These are phyloP conservation scores for Hansenula lynferdii DNA, from an alignment of 1,139 yeast genomes.

Conservation along the genomic window DNA sequence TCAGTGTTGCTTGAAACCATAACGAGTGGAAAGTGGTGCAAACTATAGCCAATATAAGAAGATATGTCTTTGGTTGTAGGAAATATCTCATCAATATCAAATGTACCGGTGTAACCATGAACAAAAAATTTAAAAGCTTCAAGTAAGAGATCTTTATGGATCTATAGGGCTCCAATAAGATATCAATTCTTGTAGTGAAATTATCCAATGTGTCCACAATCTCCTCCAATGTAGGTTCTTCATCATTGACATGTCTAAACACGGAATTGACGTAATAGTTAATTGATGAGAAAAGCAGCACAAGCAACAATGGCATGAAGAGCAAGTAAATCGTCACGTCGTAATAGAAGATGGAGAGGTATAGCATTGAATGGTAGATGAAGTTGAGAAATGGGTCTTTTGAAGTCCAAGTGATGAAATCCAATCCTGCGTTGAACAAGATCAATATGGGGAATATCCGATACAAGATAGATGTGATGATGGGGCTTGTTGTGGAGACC, in stretches of 20 bases:
- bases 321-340: constrained; percentile 2
- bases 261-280: constrained; percentile 18
- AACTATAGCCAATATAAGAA: constrained; percentile 36
- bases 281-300: constrained; percentile 8
- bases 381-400: constrained; percentile 13
- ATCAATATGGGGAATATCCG: constrained; percentile 43
- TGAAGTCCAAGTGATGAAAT: constrained; percentile 16
- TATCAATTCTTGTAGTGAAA: constrained; percentile 40
- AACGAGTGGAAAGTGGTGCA: constrained; percentile 48
- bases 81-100: constrained; percentile 32
- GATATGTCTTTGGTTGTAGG: constrained; percentile 32
- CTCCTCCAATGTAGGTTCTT: constrained; percentile 50
- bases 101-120: constrained; percentile 46
- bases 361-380: constrained; percentile 9
- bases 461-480: constrained; percentile 40
- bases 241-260: constrained; percentile 10
- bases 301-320: constrained; percentile 4
- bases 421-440: constrained; percentile 24
- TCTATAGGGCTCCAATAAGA: constrained; percentile 23
- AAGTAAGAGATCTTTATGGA: constrained; percentile 17
- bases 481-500: constrained; percentile 37
- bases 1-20: constrained; percentile 45
- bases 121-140: constrained; percentile 26
- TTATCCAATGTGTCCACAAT: constrained; percentile 48
- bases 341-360: constrained; percentile 11